Conservation (phyloP, 2,329 filamentous ascomycete species). For the Aspergillus awamori region DNA sequence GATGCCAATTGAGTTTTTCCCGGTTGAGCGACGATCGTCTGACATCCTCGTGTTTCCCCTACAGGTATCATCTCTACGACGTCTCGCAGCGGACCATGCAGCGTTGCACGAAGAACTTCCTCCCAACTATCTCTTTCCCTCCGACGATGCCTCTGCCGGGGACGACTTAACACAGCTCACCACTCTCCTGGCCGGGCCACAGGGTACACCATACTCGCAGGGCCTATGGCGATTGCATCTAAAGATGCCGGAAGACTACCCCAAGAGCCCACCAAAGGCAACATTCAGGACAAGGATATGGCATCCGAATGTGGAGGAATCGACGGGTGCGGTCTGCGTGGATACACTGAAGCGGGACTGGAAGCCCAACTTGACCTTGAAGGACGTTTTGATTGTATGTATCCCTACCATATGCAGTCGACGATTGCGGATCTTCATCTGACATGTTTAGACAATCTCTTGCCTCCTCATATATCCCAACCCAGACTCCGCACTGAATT, state of each 20-base stretch:
- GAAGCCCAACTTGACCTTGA: slow-evolving; percentile 59
- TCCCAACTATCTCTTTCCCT: slow-evolving; percentile 63
- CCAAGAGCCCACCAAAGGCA: slow-evolving; percentile 55
- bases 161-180: slow-evolving; percentile 61
- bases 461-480: slow-evolving; percentile 67
- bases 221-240: slow-evolving; percentile 64
- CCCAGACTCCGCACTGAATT: slow-evolving; percentile 65
- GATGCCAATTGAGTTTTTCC: neutral
- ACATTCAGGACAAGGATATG: slow-evolving; percentile 64
- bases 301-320: slow-evolving; percentile 67
- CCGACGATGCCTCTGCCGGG: slow-evolving; percentile 41
- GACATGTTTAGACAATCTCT: slow-evolving; percentile 54
- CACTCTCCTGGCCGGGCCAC: slow-evolving; percentile 61
- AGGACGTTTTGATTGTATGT: slow-evolving; percentile 59
- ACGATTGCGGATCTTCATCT: neutral
- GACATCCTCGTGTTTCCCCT: neutral
- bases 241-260: slow-evolving; percentile 61
- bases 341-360: slow-evolving; percentile 68
- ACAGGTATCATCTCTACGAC: slow-evolving; percentile 52
- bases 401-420: too few relatives aligned
- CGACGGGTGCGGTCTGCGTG: slow-evolving; percentile 64
- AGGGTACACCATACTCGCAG: slow-evolving; percentile 61
- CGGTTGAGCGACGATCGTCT: neutral
- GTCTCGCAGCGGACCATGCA: slow-evolving; percentile 63
- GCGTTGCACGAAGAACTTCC: slow-evolving; percentile 60